phyloP scores from a whole-genome alignment of 2,329 filamentous ascomycete genomes.

The Pestalotiopsis sp. region DNA sequence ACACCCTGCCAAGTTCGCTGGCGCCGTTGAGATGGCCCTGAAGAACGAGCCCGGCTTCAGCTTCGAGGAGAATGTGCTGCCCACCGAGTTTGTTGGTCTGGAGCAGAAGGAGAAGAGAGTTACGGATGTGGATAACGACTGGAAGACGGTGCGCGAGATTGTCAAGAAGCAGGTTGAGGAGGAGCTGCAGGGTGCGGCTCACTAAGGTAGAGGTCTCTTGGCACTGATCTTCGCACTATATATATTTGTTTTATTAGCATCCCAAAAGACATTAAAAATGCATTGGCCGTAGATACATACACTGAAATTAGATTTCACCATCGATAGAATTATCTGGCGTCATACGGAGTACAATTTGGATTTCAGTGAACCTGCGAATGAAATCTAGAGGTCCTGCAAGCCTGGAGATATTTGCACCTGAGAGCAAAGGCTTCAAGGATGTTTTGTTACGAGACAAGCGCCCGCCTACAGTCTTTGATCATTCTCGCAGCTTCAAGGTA shows the following conservation, averaged over 20 bases:
- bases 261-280: not conserved
- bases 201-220: not conserved
- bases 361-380: not conserved
- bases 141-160: conserved; percentile 75
- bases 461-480: not conserved
- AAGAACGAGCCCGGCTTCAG: conserved; percentile 72
- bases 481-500: not conserved
- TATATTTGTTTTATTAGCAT: not conserved
- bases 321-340: not conserved
- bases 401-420: not conserved
- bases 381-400: not conserved
- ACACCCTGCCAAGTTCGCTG: conserved; percentile 92
- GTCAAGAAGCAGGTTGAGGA: conserved; percentile 74
- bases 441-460: not conserved
- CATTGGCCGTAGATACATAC: not conserved
- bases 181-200: conserved; percentile 46
- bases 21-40: conserved; percentile 81
- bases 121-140: conserved; percentile 69
- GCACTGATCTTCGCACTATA: not conserved
- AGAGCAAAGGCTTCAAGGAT: no score
- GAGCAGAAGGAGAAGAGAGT: conserved; percentile 77
- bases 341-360: not conserved
- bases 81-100: conserved; percentile 79
- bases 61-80: conserved; percentile 76
- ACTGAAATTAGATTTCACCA: not conserved